Percentiles rank a stretch among this genome's conserved stretches.
phyloP scores from a whole-genome alignment of 306 rosid genomes.

The Prunus armeniaca region DNA sequence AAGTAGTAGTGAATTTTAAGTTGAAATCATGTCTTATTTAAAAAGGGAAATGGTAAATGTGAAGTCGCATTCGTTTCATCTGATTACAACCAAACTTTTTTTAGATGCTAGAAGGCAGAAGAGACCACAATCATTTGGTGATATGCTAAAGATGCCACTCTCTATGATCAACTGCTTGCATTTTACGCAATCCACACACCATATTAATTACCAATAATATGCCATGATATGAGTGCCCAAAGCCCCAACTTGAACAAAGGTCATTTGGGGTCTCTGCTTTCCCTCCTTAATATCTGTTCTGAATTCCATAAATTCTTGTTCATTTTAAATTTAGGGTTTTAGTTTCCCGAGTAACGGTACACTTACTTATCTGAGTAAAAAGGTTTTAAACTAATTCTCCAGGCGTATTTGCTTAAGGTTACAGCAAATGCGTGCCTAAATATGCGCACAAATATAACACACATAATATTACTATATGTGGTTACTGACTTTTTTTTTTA shows the following conservation, averaged over 20 bases:
- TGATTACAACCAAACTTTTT: not conserved
- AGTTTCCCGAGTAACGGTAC: conserved; percentile 18
- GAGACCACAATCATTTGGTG: conserved; percentile 13
- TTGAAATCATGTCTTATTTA: too few species aligned
- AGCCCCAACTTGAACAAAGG: not conserved
- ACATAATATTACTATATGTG: not conserved
- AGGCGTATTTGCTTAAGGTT: conserved; percentile 20
- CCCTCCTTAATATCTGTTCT: conserved; percentile 12
- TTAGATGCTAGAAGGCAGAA: not conserved
- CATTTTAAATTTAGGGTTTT: not conserved
- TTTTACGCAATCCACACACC: not conserved
- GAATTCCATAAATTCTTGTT: not conserved
- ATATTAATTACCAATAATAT: not conserved
- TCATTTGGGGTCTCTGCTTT: conserved; percentile 15
- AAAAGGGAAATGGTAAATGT: not conserved
- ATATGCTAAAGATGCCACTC: not conserved
- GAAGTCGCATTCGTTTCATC: too few species aligned
- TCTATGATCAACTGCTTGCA: conserved; percentile 9
- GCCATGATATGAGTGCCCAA: conserved; percentile 5
- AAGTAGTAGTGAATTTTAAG: too few species aligned
- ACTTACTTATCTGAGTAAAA: not conserved
- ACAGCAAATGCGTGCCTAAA: conserved; percentile 10
- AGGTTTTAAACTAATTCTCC: not conserved
- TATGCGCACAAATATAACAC: not conserved
- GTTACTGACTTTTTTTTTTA: not conserved